phyloP scores from a whole-genome alignment of 257 asterid genomes.

The Sherardia arvensis region DNA sequence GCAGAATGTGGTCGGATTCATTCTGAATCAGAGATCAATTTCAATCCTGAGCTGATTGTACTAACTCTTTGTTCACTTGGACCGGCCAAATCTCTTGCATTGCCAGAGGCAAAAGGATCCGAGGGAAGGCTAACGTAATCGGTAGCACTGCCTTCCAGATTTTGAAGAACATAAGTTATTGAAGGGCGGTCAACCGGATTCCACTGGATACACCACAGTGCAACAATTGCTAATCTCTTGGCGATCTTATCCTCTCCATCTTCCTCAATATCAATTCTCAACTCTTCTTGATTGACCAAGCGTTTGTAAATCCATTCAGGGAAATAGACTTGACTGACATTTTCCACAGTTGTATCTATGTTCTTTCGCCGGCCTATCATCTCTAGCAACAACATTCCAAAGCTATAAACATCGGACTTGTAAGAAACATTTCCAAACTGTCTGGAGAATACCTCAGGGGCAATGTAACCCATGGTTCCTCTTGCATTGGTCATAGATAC shows the following conservation, averaged over 20 bases:
- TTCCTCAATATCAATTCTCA: slow-evolving; percentile 6
- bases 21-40: too few relatives aligned
- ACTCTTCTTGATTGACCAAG: slow-evolving; percentile 16
- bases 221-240: slow-evolving; percentile 19
- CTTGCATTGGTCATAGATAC: background rate
- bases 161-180: too few relatives aligned
- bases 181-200: too few relatives aligned
- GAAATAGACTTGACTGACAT: slow-evolving; percentile 3
- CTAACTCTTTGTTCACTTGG: too few relatives aligned
- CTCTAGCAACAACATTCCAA: background rate
- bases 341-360: slow-evolving; percentile 14
- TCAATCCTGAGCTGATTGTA: too few relatives aligned
- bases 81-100: too few relatives aligned
- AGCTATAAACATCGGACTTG: background rate
- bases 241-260: slow-evolving; percentile 1
- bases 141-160: too few relatives aligned
- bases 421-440: background rate
- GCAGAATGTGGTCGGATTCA: too few relatives aligned
- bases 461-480: too few relatives aligned
- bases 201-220: background rate
- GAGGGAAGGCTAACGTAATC: too few relatives aligned
- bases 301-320: slow-evolving; percentile 26
- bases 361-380: background rate
- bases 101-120: too few relatives aligned
- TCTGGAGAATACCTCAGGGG: background rate